phyloP scores from a whole-genome alignment of 2,329 filamentous ascomycete species.

The Scedosporium apiospermum region DNA sequence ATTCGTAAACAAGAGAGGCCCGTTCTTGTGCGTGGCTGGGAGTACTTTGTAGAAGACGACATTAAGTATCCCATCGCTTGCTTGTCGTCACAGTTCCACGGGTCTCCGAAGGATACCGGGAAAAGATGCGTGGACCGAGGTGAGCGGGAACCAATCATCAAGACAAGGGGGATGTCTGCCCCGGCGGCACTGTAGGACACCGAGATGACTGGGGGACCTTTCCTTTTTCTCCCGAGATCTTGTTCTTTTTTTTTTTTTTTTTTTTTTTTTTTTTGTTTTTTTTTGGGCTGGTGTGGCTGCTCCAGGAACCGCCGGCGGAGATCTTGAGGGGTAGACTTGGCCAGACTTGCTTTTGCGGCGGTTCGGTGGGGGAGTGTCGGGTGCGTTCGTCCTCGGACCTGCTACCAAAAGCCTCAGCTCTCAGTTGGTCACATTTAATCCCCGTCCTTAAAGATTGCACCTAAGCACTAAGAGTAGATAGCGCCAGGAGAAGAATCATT shows the following conservation, averaged over 20 bases:
- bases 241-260: not conserved
- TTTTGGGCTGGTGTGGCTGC: not conserved
- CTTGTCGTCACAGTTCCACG: no score
- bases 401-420: not conserved
- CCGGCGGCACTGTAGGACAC: not conserved
- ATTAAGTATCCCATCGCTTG: no score
- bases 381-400: not conserved
- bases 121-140: not conserved
- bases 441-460: not conserved
- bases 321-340: not conserved
- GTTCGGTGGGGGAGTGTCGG: not conserved
- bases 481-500: not conserved
- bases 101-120: no score
- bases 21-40: no score
- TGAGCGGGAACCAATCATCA: not conserved
- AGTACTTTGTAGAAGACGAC: no score
- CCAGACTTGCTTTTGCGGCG: not conserved
- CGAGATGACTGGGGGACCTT: not conserved
- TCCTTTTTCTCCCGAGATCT: not conserved
- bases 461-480: not conserved
- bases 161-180: not conserved
- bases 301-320: not conserved
- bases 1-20: not conserved
- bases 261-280: not conserved
- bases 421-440: not conserved